Base-by-base conservation (phyloP, 2,329 filamentous ascomycete genomes). In the Aspergillus sp. region DNA sequence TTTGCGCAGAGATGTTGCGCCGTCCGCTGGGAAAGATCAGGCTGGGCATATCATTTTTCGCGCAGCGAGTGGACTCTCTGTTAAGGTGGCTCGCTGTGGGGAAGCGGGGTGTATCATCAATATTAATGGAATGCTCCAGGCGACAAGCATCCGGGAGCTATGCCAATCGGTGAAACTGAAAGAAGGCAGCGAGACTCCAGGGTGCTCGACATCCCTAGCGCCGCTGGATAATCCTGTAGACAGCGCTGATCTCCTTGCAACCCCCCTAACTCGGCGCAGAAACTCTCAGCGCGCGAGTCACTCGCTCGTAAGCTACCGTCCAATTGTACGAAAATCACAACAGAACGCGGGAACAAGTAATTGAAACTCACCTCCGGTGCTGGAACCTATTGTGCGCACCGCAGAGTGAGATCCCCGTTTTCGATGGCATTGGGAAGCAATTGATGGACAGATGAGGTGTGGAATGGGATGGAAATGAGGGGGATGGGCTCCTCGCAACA, bases 101-200 rank as follows among this genome's bases (percentile, higher is more conserved):
- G 55, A 57, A 49, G 55, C 55, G 22, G 55, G 55, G 48, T 57
- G 48, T 43, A 53, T 38, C 24, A 48, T 57, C 49, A 53, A 48
- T 13, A 57, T 57, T 15, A 49, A 57, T 17, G 43, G 53, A 13
- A 48, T 57, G 42, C 55, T 57, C 34, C 48, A 57, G 18, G 42
- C 48, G 26, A 48, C 55, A 9, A 57, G 55, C 15, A 18, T 53
- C 22, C 36, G 26, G 11, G 7, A 57, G 43, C 38, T 57, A 36
- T 53, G 55, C 17, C 32, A 48, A 38, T 48, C 48, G 7, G 42
- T 52, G 18, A 52, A 48, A 32, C 20, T 22, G 43, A 20, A 26
- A 11, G 48, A 48, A 13, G 48, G 18, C 26, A 43, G 18, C 7
- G 26, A 8, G 22, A 11, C 11, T n/a, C 32, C 54, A 9, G 22